A percentile compares a stretch with the other conserved stretches of the same genome.
These are phyloP conservation scores for Hypoxylon sp. DNA, from an alignment of 2,329 filamentous ascomycete species.

Conservation along the genomic window DNA sequence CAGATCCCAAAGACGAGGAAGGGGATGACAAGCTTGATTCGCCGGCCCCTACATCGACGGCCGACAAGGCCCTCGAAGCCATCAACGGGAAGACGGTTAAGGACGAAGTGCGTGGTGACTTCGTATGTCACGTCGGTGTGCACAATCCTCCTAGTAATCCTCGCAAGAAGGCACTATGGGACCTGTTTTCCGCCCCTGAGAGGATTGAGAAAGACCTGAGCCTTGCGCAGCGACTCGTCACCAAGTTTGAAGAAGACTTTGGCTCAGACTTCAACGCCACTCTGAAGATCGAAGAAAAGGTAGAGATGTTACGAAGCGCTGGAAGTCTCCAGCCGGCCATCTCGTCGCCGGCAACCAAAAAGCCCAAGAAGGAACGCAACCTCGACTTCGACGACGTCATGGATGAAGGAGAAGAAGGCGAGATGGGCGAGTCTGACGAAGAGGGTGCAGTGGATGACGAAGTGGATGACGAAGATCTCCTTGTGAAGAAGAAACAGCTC, in stretches of 20 bases:
- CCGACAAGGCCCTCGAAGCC: constrained; percentile 89
- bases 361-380: constrained; percentile 67
- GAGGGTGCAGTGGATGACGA: constrained; percentile 83
- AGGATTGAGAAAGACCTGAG: constrained; percentile 89
- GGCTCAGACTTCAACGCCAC: constrained; percentile 79
- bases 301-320: constrained; percentile 79
- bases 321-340: constrained; percentile 77
- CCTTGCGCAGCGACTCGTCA: constrained; percentile 81
- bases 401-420: constrained; percentile 69
- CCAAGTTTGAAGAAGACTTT: constrained; percentile 85
- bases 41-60: constrained; percentile 62
- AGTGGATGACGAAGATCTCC: constrained; percentile 85
- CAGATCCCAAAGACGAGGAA: constrained; percentile 76
- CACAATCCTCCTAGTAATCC: constrained; percentile 88
- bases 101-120: constrained; percentile 91
- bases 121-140: constrained; percentile 95
- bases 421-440: constrained; percentile 80
- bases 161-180: constrained; percentile 95
- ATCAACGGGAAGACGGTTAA: constrained; percentile 98
- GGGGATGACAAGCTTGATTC: constrained; percentile 63
- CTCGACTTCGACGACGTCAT: constrained; percentile 68
- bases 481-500: constrained; percentile 95
- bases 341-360: constrained; percentile 63
- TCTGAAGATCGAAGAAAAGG: constrained; percentile 82
- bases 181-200: constrained; percentile 93